A percentile compares a stretch with the other conserved stretches of the same genome.
phyloP scores from a whole-genome alignment of 2,329 filamentous ascomycete species.

The Rutstroemia sydowiana region DNA sequence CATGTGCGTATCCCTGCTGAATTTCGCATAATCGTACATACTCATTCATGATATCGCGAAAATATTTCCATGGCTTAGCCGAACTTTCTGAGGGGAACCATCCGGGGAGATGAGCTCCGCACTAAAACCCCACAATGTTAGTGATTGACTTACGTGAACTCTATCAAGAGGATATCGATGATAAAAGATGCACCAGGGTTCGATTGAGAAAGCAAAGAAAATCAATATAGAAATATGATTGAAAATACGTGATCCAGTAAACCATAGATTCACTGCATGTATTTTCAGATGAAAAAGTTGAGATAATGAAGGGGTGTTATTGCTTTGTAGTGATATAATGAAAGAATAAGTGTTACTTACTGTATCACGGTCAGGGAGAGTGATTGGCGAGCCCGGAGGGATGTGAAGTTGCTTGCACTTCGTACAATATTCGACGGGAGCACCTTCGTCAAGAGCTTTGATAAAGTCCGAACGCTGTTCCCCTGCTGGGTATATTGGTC shows the following conservation, averaged over 20 bases:
- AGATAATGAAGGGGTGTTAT: too few species aligned
- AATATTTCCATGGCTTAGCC: conserved; percentile 18
- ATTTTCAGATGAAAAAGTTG: too few species aligned
- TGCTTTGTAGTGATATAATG: too few species aligned
- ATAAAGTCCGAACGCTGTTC: conserved; percentile 10
- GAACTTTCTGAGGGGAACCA: conserved; percentile 23
- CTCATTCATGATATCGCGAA: conserved; percentile 15
- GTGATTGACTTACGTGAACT: too few species aligned
- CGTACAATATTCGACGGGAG: conserved; percentile 18
- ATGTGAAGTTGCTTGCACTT: conserved; percentile 24
- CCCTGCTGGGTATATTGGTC: conserved; percentile 2
- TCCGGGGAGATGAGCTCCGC: conserved; percentile 22
- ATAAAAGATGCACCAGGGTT: too few species aligned
- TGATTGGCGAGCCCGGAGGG: conserved; percentile 16
- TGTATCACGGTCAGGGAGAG: conserved; percentile 21
- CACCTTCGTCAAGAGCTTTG: conserved; percentile 9
- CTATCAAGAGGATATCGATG: too few species aligned
- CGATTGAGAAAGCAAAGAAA: too few species aligned
- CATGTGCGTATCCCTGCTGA: conserved; percentile 9
- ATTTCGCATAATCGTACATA: conserved; percentile 14
- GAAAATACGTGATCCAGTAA: too few species aligned
- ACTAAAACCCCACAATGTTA: not conserved
- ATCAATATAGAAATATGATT: too few species aligned
- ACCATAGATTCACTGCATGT: too few species aligned
- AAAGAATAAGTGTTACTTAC: too few species aligned